Base-by-base conservation (phyloP, 441 rosid species). In the Erodium trifolium region DNA sequence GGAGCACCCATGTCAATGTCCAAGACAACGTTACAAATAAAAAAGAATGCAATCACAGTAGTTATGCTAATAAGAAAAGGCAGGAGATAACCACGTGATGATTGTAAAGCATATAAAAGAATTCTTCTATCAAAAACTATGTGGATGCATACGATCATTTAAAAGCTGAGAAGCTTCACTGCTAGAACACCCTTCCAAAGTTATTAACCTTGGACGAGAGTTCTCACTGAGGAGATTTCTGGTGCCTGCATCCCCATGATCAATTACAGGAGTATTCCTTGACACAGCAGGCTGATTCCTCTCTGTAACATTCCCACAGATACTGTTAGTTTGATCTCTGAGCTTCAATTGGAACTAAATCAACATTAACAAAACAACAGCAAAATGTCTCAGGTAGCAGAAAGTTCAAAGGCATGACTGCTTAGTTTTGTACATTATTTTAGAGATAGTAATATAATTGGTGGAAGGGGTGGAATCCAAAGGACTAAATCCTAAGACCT, bases 151-250 rank as follows among this genome's bases (percentile, higher is more conserved):
- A 88, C 93, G 91, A 65, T 80, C 77, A 71, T 70, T 82, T 70
- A 88, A 73, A 72, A 88, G 80, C 72, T 75, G 85, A 71, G 82
- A 76, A 65, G 85, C 89, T 68, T 80, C 85, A 57, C 93, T 81
- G 79, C 77, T 77, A 79, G 76, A 73, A 66, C 88, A 86, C 29
- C 90, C 90, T 68, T 83, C 85, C 47, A 88, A 67, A 69, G 77
- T 63, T 66, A 86, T 72, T 65, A 82, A 81, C 64, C 73, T 62
- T 0, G 60, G 77, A 62, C 68, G 82, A 60, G 74, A 76, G 73
- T 66, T 72, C 57, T 74, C 83, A 51, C 68, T 77, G 47, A 62
- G 68, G 13, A 77, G 5, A 74, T 66, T 70, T 63, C 73, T 47
- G 68, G 67, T 69, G 41, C 82, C 85, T 37, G 73, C 66, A 75